These are phyloP conservation scores for Asclepias syriaca DNA, from an alignment of 257 asterid species.

Conservation along the genomic window DNA sequence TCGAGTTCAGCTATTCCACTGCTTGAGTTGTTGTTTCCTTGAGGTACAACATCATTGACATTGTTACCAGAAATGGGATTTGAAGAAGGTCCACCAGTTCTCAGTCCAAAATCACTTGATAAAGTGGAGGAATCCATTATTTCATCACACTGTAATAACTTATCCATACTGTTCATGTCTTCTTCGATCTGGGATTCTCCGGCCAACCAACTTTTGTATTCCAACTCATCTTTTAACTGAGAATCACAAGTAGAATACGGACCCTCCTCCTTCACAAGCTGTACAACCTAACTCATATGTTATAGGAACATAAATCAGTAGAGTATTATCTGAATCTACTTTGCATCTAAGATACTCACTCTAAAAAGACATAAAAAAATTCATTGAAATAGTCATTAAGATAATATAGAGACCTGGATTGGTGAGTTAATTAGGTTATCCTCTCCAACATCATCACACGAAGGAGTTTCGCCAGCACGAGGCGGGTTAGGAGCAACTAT, in stretches of 20 bases:
- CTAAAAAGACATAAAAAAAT: not conserved
- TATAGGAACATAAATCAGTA: not conserved
- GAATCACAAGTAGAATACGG: constrained; percentile 16
- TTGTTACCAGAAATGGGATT: constrained; percentile 22
- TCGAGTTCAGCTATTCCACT: constrained; percentile 50
- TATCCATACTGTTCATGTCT: constrained; percentile 20
- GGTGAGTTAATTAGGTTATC: constrained; percentile 21
- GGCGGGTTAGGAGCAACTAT: constrained; percentile 54
- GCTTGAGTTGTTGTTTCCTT: constrained; percentile 23
- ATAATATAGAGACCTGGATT: constrained; percentile 33
- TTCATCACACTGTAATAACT: constrained; percentile 43
- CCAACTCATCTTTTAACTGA: constrained; percentile 33
- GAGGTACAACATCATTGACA: constrained; percentile 15
- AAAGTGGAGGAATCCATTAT: constrained; percentile 20
- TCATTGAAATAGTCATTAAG: not conserved
- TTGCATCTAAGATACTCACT: not conserved
- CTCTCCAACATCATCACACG: constrained; percentile 34
- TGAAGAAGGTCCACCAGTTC: constrained; percentile 21
- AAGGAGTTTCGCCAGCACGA: constrained; percentile 46
- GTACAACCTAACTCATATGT: constrained; percentile 33
- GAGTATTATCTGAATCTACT: not conserved
- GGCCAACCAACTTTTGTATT: constrained; percentile 29
- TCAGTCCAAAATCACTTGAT: constrained; percentile 17
- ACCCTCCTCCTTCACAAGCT: constrained; percentile 24
- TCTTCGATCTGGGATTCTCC: constrained; percentile 37